These are phyloP conservation scores for Leptographium flavum DNA, from an alignment of 2,329 filamentous ascomycete species.

Conservation along the genomic window DNA sequence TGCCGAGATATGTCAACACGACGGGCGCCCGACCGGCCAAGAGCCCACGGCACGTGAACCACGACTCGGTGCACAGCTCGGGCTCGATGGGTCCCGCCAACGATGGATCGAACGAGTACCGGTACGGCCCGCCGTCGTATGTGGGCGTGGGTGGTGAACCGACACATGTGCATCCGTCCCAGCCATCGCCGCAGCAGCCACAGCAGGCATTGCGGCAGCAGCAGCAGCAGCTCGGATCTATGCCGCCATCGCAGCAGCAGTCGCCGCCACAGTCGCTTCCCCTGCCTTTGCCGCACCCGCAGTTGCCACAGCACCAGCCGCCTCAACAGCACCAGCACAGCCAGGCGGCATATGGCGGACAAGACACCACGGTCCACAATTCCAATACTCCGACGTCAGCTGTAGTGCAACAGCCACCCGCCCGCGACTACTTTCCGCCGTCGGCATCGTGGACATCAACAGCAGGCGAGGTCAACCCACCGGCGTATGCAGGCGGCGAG, in stretches of 20 bases:
- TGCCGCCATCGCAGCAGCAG: slow-evolving; percentile 6
- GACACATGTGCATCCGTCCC: not conserved
- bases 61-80: slow-evolving; percentile 37
- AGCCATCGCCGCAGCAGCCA: not conserved
- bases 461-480: slow-evolving; percentile 28
- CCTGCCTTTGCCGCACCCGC: slow-evolving; percentile 6
- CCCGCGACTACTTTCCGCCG: slow-evolving; percentile 40
- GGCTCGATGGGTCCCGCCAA: slow-evolving; percentile 30
- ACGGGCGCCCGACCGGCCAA: slow-evolving; percentile 40
- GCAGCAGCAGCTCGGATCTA: not conserved
- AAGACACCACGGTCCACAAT: slow-evolving; percentile 3
- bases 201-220: slow-evolving; percentile 5
- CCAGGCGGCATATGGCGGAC: slow-evolving; percentile 4
- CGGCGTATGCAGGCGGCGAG: slow-evolving; percentile 32
- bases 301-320: slow-evolving; percentile 3
- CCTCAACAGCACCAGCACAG: slow-evolving; percentile 6
- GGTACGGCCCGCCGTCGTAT: slow-evolving; percentile 35
- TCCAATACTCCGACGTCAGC: slow-evolving; percentile 10
- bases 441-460: slow-evolving; percentile 36
- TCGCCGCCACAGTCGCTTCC: slow-evolving; percentile 7
- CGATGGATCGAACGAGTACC: slow-evolving; percentile 38
- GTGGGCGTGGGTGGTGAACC: slow-evolving; percentile 20
- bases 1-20: slow-evolving; percentile 42
- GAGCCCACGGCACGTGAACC: slow-evolving; percentile 38
- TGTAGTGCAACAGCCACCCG: slow-evolving; percentile 13